These are phyloP conservation scores for Leptographium lundbergii DNA, from an alignment of 2,329 filamentous ascomycete species.

Conservation along the genomic window DNA sequence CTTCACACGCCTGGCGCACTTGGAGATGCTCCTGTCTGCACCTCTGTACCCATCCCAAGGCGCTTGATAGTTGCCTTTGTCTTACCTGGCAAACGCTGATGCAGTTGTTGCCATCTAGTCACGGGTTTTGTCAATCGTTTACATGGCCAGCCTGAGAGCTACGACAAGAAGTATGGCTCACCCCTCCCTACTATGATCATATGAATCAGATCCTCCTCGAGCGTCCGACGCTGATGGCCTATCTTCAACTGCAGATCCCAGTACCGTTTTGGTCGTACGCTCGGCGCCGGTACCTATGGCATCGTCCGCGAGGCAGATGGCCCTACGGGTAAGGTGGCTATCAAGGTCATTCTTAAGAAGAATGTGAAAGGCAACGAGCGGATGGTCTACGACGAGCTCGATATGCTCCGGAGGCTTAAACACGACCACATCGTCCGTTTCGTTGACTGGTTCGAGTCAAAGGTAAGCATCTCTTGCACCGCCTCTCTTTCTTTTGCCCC, in stretches of 20 bases:
- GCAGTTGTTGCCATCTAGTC: slow-evolving; percentile 37
- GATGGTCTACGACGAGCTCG: slow-evolving; percentile 96
- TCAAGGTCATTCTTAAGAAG: slow-evolving; percentile 99
- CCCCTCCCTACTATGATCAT: neutral
- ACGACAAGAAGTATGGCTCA: slow-evolving; percentile 78
- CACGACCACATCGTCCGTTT: slow-evolving; percentile 96
- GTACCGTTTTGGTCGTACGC: slow-evolving; percentile 84
- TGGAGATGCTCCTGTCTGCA: neutral
- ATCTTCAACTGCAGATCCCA: slow-evolving; percentile 44
- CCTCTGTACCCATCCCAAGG: neutral
- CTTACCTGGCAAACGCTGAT: neutral
- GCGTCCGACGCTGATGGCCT: slow-evolving; percentile 11
- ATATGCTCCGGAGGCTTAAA: slow-evolving; percentile 80
- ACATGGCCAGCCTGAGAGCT: slow-evolving; percentile 92
- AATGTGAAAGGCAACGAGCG: slow-evolving; percentile 96
- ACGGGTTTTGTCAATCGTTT: slow-evolving; percentile 88
- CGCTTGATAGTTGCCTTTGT: neutral
- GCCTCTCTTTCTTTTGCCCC: neutral
- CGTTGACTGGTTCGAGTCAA: slow-evolving; percentile 97
- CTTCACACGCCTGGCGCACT: neutral
- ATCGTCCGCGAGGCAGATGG: slow-evolving; percentile 93
- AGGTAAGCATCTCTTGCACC: slow-evolving; percentile 41
- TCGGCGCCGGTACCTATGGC: slow-evolving; percentile 95
- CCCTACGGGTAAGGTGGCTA: slow-evolving; percentile 70
- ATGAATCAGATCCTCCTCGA: neutral